A percentile compares a stretch with the other conserved stretches of the same genome.
phyloP scores from a whole-genome alignment of 306 rosid species.

The Vigna radiata region DNA sequence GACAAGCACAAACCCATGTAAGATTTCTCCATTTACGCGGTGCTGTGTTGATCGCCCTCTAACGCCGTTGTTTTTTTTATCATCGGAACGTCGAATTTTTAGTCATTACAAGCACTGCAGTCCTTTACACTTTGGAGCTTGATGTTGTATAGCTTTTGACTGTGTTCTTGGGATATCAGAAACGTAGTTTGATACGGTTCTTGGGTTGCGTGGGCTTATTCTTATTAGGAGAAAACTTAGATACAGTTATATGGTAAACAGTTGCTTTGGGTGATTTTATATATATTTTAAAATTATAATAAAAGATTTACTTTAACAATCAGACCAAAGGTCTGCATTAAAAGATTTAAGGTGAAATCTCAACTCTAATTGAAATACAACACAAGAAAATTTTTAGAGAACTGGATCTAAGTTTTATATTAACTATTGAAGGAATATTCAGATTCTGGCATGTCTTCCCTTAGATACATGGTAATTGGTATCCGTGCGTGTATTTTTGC shows the following conservation, averaged over 20 bases:
- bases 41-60: neutral
- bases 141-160: neutral
- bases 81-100: neutral
- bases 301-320: neutral
- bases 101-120: neutral
- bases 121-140: neutral
- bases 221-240: neutral
- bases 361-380: neutral
- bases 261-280: neutral
- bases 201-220: neutral
- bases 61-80: neutral
- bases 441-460: neutral
- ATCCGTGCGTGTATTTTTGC: neutral
- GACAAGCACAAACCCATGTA: conserved; percentile 86
- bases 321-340: neutral
- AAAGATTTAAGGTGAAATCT: neutral
- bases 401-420: neutral
- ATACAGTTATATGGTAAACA: neutral
- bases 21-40: conserved; percentile 9
- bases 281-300: neutral
- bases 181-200: neutral
- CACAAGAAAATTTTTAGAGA: neutral
- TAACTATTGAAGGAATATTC: neutral
- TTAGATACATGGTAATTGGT: neutral
- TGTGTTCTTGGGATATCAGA: neutral